These are phyloP conservation scores for Pseudonectria foliicola DNA, from an alignment of 2,329 filamentous ascomycete genomes.

Conservation along the genomic window DNA sequence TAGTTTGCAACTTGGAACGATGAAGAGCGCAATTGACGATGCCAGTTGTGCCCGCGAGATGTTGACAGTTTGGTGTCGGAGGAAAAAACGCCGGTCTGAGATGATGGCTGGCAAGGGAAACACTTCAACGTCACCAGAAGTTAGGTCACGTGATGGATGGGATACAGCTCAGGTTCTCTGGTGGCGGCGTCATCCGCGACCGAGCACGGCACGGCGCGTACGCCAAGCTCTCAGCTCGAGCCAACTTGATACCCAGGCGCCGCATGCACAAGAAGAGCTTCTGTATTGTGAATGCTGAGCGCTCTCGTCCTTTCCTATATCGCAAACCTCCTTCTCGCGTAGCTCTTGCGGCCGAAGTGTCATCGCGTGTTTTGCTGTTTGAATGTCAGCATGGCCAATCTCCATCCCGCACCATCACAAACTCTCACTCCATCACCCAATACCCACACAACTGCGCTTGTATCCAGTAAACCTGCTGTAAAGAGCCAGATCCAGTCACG, in stretches of 20 bases:
- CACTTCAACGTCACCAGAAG: constrained; percentile 30
- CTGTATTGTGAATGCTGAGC: too few relatives aligned
- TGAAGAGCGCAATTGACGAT: constrained; percentile 27
- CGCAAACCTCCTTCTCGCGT: too few relatives aligned
- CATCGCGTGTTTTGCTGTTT: constrained; percentile 3
- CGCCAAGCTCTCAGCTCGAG: too few relatives aligned
- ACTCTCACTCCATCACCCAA: constrained; percentile 20
- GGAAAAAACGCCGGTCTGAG: constrained; percentile 28
- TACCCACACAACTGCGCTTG: constrained; percentile 25
- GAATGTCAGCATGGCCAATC: constrained; percentile 9
- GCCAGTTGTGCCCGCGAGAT: constrained; percentile 26
- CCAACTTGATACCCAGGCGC: too few relatives aligned
- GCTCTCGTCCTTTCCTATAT: too few relatives aligned
- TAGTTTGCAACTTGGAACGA: constrained; percentile 21
- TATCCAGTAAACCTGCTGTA: constrained; percentile 21
- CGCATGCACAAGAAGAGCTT: too few relatives aligned
- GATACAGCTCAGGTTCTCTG: constrained; percentile 9
- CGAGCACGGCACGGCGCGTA: constrained; percentile 9
- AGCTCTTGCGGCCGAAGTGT: too few relatives aligned
- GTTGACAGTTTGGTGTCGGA: constrained; percentile 27
- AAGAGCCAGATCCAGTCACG: constrained; percentile 19
- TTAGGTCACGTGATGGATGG: constrained; percentile 26
- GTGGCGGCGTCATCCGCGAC: constrained; percentile 19
- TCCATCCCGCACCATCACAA: constrained; percentile 17
- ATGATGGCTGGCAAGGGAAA: constrained; percentile 25